Base-by-base conservation (phyloP, 177 flowering plant genomes). In the Vitis hybrid region DNA sequence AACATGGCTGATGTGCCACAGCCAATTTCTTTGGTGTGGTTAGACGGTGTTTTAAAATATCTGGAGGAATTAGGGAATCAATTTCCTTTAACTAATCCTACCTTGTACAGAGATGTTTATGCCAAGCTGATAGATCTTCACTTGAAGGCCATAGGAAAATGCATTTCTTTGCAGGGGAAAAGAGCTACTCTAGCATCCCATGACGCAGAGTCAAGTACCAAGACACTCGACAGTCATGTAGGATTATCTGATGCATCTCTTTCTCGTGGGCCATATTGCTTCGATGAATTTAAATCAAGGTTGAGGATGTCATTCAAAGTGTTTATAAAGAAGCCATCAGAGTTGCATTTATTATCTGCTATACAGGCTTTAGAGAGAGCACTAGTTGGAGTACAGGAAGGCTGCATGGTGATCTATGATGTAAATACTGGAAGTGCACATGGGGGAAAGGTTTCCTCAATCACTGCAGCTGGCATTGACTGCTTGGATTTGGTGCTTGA, bases 401-500 rank as follows among this genome's bases (percentile, higher is more conserved):
- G 77, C 26, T 84, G 82, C 72, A 45, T 74, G 58, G 65, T 68
- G 63, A 71, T 65, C 50, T 91, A 87, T 80, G 88, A 81, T 26
- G 76, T 93, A 59, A 61, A 57, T 62, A 81, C 77, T 55, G 92
- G 90, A 68, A 71, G 68, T 65, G 68, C 70, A 55, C 76, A 74
- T 74, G 94, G 89, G 18, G 97, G 94, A 20, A 80, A 62, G 11
- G 89, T 84, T 70, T 86, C 97, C 20, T 59, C 91, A 29, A 22
- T 68, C 65, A 97, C 89, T 76, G 96, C 96, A 19, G 95, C 91
- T 72, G 97, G 89, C 58, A 75, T 95, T 81, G 96, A 91, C 65
- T 89, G 87, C 82, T 85, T 95, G 74, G 97, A 91, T 82, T 75
- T 86, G 77, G 56, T 93, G 83, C 87, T 95, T 54, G 99, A 93